phyloP scores from a whole-genome alignment of 208 protist species.

The Angomonas deanei region DNA sequence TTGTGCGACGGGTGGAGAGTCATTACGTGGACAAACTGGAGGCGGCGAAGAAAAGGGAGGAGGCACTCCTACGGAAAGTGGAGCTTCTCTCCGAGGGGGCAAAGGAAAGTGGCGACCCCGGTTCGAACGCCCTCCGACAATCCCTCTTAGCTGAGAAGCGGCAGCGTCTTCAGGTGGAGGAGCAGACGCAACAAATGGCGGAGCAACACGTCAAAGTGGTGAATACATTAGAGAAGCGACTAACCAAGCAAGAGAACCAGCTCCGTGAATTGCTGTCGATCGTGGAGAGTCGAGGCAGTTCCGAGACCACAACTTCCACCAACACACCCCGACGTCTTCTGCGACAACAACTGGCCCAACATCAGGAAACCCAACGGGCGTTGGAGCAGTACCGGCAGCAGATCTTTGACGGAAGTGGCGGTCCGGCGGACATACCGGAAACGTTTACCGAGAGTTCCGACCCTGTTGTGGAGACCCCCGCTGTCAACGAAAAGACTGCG shows the following conservation, averaged over 20 bases:
- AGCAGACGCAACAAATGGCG: slow-evolving; percentile 74
- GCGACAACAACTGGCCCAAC: slow-evolving; percentile 56
- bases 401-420: neutral
- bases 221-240: slow-evolving; percentile 54
- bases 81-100: neutral
- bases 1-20: slow-evolving; percentile 73
- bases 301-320: neutral
- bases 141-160: slow-evolving; percentile 64
- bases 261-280: slow-evolving; percentile 47
- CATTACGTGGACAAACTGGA: slow-evolving; percentile 58
- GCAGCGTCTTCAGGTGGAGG: slow-evolving; percentile 76
- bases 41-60: slow-evolving; percentile 2
- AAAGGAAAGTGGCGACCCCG: neutral
- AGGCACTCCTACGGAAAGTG: slow-evolving; percentile 1
- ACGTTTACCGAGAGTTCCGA: too few relatives aligned
- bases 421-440: too few relatives aligned
- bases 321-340: slow-evolving; percentile 47
- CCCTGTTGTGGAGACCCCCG: too few relatives aligned
- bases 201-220: slow-evolving; percentile 80
- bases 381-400: slow-evolving; percentile 38
- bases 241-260: slow-evolving; percentile 74
- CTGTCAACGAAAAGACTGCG: too few relatives aligned
- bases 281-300: slow-evolving; percentile 17
- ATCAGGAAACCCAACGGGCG: slow-evolving; percentile 48
- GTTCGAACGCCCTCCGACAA: slow-evolving; percentile 32